These are phyloP conservation scores for Sugiyamaella chiloensis DNA, from an alignment of 805 yeast species.

Conservation along the genomic window DNA sequence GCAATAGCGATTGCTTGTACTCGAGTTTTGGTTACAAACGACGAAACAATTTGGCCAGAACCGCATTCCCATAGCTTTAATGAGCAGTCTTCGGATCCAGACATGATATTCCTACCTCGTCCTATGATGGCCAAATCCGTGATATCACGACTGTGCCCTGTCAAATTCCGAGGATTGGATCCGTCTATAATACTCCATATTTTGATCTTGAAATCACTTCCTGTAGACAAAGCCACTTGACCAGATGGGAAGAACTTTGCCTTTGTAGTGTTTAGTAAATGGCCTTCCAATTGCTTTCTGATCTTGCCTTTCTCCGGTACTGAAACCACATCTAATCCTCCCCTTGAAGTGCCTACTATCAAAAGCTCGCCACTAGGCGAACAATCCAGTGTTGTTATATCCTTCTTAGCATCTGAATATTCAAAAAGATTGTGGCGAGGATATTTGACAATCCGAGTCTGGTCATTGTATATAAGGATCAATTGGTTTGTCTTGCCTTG, in stretches of 20 bases:
- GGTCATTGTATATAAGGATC: conserved; percentile 7
- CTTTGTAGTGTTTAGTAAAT: conserved; percentile 44
- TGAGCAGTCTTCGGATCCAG: conserved; percentile 51
- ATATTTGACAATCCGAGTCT: conserved; percentile 5
- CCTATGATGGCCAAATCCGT: conserved; percentile 54
- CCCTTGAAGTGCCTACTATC: conserved; percentile 37
- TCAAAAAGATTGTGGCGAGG: background rate
- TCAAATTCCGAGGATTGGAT: conserved; percentile 47
- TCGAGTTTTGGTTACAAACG: conserved; percentile 38
- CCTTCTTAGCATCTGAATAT: conserved; percentile 7
- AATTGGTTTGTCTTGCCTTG: conserved; percentile 6
- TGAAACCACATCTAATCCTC: conserved; percentile 31
- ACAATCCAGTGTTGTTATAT: conserved; percentile 37
- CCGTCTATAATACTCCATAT: conserved; percentile 57
- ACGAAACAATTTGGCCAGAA: conserved; percentile 44
- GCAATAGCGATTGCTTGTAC: conserved; percentile 10
- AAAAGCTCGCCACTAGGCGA: conserved; percentile 30
- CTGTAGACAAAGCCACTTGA: conserved; percentile 55
- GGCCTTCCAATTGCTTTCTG: conserved; percentile 42
- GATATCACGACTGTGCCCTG: conserved; percentile 48
- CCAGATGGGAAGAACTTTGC: conserved; percentile 61
- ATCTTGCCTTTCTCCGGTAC: conserved; percentile 18
- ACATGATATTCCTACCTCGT: conserved; percentile 63
- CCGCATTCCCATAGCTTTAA: conserved; percentile 71
- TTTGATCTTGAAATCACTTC: conserved; percentile 56